These are phyloP conservation scores for Isatis lusitanica DNA, from an alignment of 441 rosid species.

Conservation along the genomic window DNA sequence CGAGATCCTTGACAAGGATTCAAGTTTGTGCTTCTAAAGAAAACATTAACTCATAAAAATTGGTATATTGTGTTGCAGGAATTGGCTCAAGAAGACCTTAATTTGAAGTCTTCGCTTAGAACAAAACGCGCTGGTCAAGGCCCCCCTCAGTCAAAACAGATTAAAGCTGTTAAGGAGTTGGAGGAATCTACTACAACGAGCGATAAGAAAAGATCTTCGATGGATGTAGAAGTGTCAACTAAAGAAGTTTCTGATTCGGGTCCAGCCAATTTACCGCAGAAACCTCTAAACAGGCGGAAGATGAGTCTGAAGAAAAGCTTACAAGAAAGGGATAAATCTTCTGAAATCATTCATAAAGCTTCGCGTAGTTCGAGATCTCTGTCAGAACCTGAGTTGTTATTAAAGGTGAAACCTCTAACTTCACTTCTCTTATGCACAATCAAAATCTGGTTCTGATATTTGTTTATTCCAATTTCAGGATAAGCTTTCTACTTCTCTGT, in stretches of 20 bases:
- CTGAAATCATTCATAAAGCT: slow-evolving; percentile 42
- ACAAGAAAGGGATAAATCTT: slow-evolving; percentile 41
- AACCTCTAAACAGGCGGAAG: slow-evolving; percentile 64
- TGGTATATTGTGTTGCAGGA: slow-evolving; percentile 40
- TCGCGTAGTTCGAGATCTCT: slow-evolving; percentile 40
- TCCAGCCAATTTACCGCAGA: slow-evolving; percentile 42
- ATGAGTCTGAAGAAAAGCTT: slow-evolving; percentile 45
- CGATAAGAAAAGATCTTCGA: slow-evolving; percentile 46
- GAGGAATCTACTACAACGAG: slow-evolving; percentile 42
- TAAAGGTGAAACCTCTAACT: slow-evolving; percentile 45
- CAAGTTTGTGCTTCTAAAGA: slow-evolving; percentile 21
- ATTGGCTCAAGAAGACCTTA: slow-evolving; percentile 45
- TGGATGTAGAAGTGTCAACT: slow-evolving; percentile 40
- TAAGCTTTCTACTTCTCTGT: slow-evolving; percentile 59
- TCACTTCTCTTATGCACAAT: neutral
- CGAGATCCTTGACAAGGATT: neutral
- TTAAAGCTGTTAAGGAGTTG: slow-evolving; percentile 42
- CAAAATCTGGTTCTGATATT: slow-evolving; percentile 4
- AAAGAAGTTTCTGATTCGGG: slow-evolving; percentile 46
- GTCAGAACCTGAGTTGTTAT: slow-evolving; percentile 40
- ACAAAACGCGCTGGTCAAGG: slow-evolving; percentile 48
- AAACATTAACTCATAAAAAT: neutral
- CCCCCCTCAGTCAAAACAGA: slow-evolving; percentile 48
- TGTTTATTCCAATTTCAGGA: slow-evolving; percentile 49
- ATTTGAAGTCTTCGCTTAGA: slow-evolving; percentile 37